A percentile compares a stretch with the other conserved stretches of the same genome.
Evolutionary conservation across 495 filamentous ascomycete genomes (phyloP).

Genomic region (Talaromyces thailandensis): DNA sequence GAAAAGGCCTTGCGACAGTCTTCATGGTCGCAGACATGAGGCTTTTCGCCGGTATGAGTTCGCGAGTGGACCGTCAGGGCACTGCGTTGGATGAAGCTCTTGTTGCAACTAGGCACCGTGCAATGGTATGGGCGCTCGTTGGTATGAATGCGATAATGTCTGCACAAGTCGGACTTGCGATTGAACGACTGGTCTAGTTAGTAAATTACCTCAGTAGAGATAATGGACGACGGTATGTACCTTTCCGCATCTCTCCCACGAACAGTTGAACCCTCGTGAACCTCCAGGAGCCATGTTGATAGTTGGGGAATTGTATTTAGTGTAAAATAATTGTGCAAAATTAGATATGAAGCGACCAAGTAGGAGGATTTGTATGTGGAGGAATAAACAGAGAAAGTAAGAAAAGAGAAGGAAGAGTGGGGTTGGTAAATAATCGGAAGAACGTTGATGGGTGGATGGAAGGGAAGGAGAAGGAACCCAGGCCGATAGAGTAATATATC

Average conservation of each 20-base stretch:
- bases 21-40: constrained; percentile 69
- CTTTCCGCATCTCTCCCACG: constrained; percentile 40
- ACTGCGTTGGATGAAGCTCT: constrained; percentile 86
- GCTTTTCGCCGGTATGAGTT: constrained; percentile 86
- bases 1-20: constrained; percentile 84
- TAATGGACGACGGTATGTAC: constrained; percentile 14
- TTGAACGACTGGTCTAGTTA: constrained; percentile 63
- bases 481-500: background rate
- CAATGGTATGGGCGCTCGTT: constrained; percentile 81
- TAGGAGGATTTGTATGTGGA: background rate
- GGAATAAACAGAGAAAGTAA: background rate
- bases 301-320: background rate
- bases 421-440: background rate
- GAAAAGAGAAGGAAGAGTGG: background rate
- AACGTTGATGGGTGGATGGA: background rate
- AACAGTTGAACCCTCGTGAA: constrained; percentile 38
- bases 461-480: background rate
- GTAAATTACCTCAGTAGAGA: background rate
- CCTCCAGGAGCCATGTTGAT: constrained; percentile 32
- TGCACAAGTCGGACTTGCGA: constrained; percentile 82
- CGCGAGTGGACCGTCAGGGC: constrained; percentile 79
- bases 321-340: background rate
- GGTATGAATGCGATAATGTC: constrained; percentile 85
- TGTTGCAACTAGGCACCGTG: constrained; percentile 59
- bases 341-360: background rate